Evolutionary conservation across 2,329 filamentous ascomycete genomes (phyloP).

Genomic region (Exophiala phaeomuriformis): DNA sequence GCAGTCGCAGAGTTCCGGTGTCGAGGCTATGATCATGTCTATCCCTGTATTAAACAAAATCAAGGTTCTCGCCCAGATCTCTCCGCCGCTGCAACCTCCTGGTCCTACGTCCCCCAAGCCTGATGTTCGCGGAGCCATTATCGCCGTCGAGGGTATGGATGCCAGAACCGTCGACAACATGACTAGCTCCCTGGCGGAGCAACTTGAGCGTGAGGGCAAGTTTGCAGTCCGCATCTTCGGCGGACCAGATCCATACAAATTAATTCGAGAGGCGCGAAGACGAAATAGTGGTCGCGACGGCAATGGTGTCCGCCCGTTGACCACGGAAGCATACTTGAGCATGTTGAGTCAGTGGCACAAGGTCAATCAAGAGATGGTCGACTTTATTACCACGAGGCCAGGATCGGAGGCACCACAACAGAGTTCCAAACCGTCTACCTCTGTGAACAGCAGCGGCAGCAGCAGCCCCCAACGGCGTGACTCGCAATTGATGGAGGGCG

Average conservation of each 20-base stretch:
- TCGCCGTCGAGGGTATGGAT: slow-evolving; percentile 73
- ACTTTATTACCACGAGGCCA: slow-evolving; percentile 43
- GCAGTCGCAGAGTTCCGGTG: slow-evolving; percentile 25
- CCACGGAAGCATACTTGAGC: slow-evolving; percentile 53
- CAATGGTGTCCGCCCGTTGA: slow-evolving; percentile 32
- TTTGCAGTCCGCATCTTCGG: slow-evolving; percentile 46
- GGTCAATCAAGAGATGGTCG: slow-evolving; percentile 63
- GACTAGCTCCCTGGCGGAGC: slow-evolving; percentile 54
- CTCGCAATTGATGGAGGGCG: neutral
- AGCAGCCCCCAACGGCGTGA: neutral
- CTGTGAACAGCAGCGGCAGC: no score
- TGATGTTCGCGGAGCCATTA: slow-evolving; percentile 63
- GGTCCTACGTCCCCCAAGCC: slow-evolving; percentile 30
- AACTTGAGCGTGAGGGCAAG: slow-evolving; percentile 47
- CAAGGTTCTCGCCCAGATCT: slow-evolving; percentile 66
- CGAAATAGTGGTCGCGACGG: slow-evolving; percentile 14
- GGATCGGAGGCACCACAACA: neutral
- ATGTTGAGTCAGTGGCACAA: slow-evolving; percentile 67
- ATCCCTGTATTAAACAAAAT: slow-evolving; percentile 71
- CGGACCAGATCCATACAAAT: slow-evolving; percentile 34
- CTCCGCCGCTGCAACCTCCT: slow-evolving; percentile 53
- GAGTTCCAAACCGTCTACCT: neutral
- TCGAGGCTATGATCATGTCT: slow-evolving; percentile 66
- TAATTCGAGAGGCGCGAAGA: slow-evolving; percentile 4
- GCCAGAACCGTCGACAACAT: slow-evolving; percentile 57